A percentile compares a stretch with the other conserved stretches of the same genome.
These are phyloP conservation scores for Urostyla sp. DNA, from an alignment of 73 alveolate genomes.

Conservation along the genomic window DNA sequence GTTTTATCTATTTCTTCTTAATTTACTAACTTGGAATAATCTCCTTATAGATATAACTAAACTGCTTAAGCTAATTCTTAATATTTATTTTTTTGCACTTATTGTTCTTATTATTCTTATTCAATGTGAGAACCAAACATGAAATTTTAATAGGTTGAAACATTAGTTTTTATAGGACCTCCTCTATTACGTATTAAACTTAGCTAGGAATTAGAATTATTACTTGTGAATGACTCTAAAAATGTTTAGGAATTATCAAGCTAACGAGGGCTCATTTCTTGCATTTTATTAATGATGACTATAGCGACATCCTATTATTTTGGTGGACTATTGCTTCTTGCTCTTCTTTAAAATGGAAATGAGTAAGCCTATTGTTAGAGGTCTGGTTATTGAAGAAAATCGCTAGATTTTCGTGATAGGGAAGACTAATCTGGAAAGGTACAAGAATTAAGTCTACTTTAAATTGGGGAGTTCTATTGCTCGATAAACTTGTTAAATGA, in stretches of 20 bases:
- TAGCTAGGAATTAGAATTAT: too few relatives aligned
- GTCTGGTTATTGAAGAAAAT: neutral
- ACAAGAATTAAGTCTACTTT: conserved; percentile 23
- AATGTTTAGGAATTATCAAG: too few relatives aligned
- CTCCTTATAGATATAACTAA: conserved; percentile 16
- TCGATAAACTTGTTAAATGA: conserved; percentile 23
- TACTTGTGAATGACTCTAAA: too few relatives aligned
- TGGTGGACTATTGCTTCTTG: conserved; percentile 44
- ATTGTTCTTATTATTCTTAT: too few relatives aligned
- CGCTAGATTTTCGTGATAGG: neutral
- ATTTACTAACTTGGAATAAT: neutral
- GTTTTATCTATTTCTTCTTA: neutral
- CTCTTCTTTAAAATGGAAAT: conserved; percentile 47
- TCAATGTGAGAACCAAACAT: conserved; percentile 3
- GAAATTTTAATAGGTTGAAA: neutral
- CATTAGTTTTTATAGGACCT: conserved; percentile 18
- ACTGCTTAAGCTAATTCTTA: conserved; percentile 25
- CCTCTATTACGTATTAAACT: conserved; percentile 4
- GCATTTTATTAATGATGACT: too few relatives aligned
- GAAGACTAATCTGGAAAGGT: neutral
- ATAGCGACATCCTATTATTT: too few relatives aligned
- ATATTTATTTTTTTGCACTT: neutral
- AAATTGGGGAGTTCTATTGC: conserved; percentile 27
- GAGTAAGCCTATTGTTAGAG: neutral
- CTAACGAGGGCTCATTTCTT: too few relatives aligned